A percentile compares a stretch with the other conserved stretches of the same genome.
phyloP scores from a whole-genome alignment of 2,329 filamentous ascomycete genomes.

The Scytalidium lignicola region DNA sequence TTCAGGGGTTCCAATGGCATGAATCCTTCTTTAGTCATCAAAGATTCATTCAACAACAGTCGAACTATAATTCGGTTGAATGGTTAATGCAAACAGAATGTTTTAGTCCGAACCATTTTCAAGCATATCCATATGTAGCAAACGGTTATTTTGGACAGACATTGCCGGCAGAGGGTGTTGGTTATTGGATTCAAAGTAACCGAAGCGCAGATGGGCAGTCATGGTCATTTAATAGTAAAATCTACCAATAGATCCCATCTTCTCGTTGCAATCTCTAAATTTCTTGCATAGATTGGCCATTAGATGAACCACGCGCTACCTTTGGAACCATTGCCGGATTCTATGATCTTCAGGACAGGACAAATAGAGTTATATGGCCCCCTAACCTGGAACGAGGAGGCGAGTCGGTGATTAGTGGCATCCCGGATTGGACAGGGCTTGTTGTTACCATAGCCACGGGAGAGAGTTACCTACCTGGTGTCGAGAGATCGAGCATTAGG shows the following conservation, averaged over 20 bases:
- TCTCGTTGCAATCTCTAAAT: too few relatives aligned
- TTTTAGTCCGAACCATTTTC: neutral
- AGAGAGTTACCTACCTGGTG: conserved; percentile 47
- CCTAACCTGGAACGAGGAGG: conserved; percentile 59
- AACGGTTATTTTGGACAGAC: conserved; percentile 1
- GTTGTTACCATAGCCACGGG: neutral
- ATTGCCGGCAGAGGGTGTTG: neutral
- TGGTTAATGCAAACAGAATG: neutral
- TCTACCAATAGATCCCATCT: too few relatives aligned
- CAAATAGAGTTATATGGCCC: conserved; percentile 55
- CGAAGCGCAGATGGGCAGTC: too few relatives aligned
- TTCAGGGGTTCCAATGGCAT: too few relatives aligned
- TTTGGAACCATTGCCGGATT: conserved; percentile 67
- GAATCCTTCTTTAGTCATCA: too few relatives aligned
- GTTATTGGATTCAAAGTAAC: conserved; percentile 1
- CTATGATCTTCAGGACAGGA: conserved; percentile 53
- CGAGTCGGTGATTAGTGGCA: conserved; percentile 60
- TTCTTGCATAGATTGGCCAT: conserved; percentile 51
- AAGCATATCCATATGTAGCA: neutral
- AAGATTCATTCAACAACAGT: too few relatives aligned
- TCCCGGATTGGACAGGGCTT: conserved; percentile 26
- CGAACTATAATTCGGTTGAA: too few relatives aligned
- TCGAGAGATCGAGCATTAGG: conserved; percentile 39
- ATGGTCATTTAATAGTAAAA: too few relatives aligned
- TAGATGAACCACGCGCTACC: conserved; percentile 57